Evolutionary conservation across 2,329 filamentous ascomycete genomes (phyloP).

Genomic region (Lanzia echinophila): DNA sequence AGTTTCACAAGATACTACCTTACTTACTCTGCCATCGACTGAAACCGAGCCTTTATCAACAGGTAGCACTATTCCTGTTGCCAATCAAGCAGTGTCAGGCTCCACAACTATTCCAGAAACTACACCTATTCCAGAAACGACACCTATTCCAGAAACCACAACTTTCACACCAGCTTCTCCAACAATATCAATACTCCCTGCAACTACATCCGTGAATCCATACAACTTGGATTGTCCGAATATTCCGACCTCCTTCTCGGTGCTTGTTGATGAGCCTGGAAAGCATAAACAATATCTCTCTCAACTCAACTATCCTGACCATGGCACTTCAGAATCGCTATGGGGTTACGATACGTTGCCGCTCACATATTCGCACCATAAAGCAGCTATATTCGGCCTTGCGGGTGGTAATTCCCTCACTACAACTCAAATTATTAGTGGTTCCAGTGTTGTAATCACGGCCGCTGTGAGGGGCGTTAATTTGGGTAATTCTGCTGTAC

Average conservation of each 20-base stretch:
- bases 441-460: not conserved
- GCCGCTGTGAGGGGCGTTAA: conserved; percentile 9
- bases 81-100: not conserved
- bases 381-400: conserved; percentile 11
- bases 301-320: conserved; percentile 7
- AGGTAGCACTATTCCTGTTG: not conserved
- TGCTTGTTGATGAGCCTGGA: conserved; percentile 11
- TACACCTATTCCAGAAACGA: not conserved
- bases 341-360: conserved; percentile 14
- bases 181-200: not conserved
- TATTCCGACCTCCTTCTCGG: conserved; percentile 6
- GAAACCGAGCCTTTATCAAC: too few relatives aligned
- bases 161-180: not conserved
- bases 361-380: not conserved
- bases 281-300: conserved; percentile 12
- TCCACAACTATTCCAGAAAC: not conserved
- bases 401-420: not conserved
- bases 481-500: conserved; percentile 15
- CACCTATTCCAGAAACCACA: not conserved
- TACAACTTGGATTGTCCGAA: conserved; percentile 7
- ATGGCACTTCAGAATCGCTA: not conserved
- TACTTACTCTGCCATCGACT: too few relatives aligned
- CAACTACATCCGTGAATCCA: not conserved
- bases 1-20: too few relatives aligned
- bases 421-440: not conserved